Base-by-base conservation (phyloP, 192 early-diverging fungal genomes). In the Podochytrium sp. region DNA sequence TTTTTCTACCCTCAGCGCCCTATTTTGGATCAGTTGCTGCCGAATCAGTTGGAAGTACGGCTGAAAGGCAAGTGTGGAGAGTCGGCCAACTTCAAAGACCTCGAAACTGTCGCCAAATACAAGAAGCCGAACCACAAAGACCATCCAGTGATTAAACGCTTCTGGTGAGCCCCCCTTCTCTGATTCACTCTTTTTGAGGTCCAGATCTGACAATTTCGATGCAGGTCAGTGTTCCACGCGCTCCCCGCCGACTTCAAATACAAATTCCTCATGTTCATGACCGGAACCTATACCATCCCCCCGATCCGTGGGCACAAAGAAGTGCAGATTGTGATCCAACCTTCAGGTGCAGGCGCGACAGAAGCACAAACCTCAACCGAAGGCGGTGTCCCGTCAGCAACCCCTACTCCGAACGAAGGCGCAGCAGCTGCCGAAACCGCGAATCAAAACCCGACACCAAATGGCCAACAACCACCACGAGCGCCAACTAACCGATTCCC, bases 221-320 rank as follows among this genome's bases (percentile, higher is more conserved):
- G 2, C 29, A 73, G 71, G 71, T 62, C 57, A 0, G 71, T 73
- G 35, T 61, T 73, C 23, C 71, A 73, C 38, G 59, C 59, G 18
- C 51, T 73, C 2, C 59, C 71, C n/a, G n/a, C 10, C 12, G 62
- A 61, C 20, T 55, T 64, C 43, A 73, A 73, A 73, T 55, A 29
- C 29, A 65, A 73, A 30, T 73, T 73, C 34, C 40, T 73, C 49
- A 61, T 52, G 50, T 73, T 73, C 29, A 65, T 73, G 57, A 73
- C 71, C 12, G 71, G 71, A 2, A 73, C 71, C 16, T 59, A 73
- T 52, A 37, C 60, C 14, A 65, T 73, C 25, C 71, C 71, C 25
- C 57, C 71, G 18, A 62, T 73, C 29, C 20, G 35, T 20, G 71
- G 71, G 14, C 40, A 65, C 5, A 61, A 65, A 50, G 71, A 65